These are phyloP conservation scores for Plasmopara viticola DNA, from an alignment of 352 stramenopile genomes.

Conservation along the genomic window DNA sequence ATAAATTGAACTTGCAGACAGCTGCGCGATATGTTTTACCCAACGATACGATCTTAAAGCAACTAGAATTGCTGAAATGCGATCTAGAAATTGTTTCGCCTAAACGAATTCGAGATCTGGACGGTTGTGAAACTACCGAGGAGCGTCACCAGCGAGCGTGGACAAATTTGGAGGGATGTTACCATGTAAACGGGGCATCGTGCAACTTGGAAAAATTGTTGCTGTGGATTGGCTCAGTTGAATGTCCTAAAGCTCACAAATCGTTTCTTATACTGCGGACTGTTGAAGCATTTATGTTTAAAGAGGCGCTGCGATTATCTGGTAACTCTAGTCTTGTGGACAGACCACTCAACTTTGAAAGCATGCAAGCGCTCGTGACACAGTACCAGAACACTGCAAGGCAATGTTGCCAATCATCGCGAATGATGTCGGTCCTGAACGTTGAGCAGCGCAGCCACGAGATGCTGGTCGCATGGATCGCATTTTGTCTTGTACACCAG, in stretches of 20 bases:
- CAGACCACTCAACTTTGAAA: conserved; percentile 6
- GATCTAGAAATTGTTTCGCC: conserved; percentile 5
- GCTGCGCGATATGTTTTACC: conserved; percentile 7
- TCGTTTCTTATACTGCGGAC: conserved; percentile 19
- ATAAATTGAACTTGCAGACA: conserved; percentile 13
- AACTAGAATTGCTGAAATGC: conserved; percentile 9
- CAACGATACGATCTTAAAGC: conserved; percentile 1
- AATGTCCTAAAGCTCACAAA: conserved; percentile 7
- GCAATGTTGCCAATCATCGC: conserved; percentile 11
- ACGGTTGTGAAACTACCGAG: conserved; percentile 10
- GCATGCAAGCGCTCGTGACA: conserved; percentile 10
- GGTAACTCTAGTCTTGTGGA: background rate
- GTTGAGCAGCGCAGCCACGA: conserved; percentile 36
- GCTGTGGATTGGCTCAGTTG: conserved; percentile 9
- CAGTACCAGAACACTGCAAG: conserved; percentile 10
- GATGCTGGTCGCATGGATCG: conserved; percentile 39
- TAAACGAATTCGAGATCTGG: background rate
- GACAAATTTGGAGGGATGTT: conserved; percentile 14
- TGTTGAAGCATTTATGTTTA: conserved; percentile 31
- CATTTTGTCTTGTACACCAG: conserved; percentile 39
- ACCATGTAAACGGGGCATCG: conserved; percentile 10
- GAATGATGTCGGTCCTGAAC: conserved; percentile 12
- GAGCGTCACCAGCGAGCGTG: conserved; percentile 14
- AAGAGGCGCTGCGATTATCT: conserved; percentile 2
- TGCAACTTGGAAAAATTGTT: conserved; percentile 14